A percentile compares a stretch with the other conserved stretches of the same genome.
These are phyloP conservation scores for Arctostaphylos glauca DNA, from an alignment of 148 eudicot genomes.

Conservation along the genomic window DNA sequence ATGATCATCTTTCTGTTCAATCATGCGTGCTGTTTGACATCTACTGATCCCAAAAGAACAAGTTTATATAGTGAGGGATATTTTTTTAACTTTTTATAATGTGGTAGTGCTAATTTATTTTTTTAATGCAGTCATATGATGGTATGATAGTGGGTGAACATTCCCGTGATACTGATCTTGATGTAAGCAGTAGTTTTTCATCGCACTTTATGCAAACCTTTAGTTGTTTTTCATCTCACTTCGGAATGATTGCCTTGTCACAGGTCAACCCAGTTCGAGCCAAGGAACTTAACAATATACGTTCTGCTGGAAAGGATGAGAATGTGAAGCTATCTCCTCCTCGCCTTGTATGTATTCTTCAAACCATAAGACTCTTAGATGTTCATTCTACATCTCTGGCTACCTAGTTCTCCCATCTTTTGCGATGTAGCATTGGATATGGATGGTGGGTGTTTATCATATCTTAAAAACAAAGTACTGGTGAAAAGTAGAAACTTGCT, in stretches of 20 bases:
- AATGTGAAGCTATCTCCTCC: constrained; percentile 91
- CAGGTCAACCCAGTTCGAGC: constrained; percentile 86
- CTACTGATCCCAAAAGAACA: neutral
- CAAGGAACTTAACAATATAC: constrained; percentile 79
- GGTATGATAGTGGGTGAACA: constrained; percentile 99
- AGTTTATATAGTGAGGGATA: neutral
- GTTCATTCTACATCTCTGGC: constrained; percentile 15
- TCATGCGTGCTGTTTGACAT: neutral
- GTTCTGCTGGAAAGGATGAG: constrained; percentile 82
- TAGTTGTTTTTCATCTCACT: neutral
- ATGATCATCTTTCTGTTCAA: neutral
- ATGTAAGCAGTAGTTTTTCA: constrained; percentile 51
- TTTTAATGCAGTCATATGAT: constrained; percentile 70
- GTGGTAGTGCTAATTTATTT: constrained; percentile 6
- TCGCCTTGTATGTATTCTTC: constrained; percentile 63
- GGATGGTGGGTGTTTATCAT: neutral
- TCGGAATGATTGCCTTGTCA: constrained; percentile 6
- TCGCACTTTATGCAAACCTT: neutral
- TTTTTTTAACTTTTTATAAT: neutral
- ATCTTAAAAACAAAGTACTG: neutral
- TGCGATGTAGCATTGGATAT: neutral
- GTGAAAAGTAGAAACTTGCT: neutral
- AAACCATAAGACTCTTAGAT: constrained; percentile 4
- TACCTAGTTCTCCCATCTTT: neutral
- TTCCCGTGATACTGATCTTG: constrained; percentile 93